Conservation (phyloP, 257 asterid genomes). For the Verbena officinalis region DNA sequence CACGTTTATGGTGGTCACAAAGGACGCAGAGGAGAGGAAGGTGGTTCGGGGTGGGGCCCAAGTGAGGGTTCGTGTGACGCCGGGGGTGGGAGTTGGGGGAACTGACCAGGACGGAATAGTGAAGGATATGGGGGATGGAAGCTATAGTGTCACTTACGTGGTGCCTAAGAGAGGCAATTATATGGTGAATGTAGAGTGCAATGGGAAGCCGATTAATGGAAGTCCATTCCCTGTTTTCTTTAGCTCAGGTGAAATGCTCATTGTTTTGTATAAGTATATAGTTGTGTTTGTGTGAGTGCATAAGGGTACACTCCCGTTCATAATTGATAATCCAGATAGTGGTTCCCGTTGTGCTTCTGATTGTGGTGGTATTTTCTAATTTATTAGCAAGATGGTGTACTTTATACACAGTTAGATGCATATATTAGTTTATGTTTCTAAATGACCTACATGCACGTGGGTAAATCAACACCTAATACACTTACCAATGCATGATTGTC, state of each 20-base stretch:
- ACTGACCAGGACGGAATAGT: conserved; percentile 82
- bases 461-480: background rate
- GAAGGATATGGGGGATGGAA: conserved; percentile 93
- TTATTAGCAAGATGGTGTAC: background rate
- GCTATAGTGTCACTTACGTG: conserved; percentile 79
- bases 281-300: conserved; percentile 1
- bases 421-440: conserved; percentile 5
- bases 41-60: conserved; percentile 81
- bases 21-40: conserved; percentile 82
- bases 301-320: background rate
- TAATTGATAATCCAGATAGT: no score
- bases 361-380: conserved; percentile 12
- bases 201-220: conserved; percentile 91
- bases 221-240: conserved; percentile 99
- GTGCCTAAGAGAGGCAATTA: conserved; percentile 93
- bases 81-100: conserved; percentile 91
- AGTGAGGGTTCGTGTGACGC: conserved; percentile 73
- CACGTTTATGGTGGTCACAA: conserved; percentile 73
- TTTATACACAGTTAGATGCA: background rate
- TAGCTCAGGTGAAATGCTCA: conserved; percentile 64
- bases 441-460: conserved; percentile 4
- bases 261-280: background rate
- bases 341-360: conserved; percentile 2
- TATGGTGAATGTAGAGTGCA: conserved; percentile 95
- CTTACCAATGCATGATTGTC: conserved; percentile 17